Base-by-base conservation (phyloP, 2,329 filamentous ascomycete species). In the Pseudocercospora ulei region DNA sequence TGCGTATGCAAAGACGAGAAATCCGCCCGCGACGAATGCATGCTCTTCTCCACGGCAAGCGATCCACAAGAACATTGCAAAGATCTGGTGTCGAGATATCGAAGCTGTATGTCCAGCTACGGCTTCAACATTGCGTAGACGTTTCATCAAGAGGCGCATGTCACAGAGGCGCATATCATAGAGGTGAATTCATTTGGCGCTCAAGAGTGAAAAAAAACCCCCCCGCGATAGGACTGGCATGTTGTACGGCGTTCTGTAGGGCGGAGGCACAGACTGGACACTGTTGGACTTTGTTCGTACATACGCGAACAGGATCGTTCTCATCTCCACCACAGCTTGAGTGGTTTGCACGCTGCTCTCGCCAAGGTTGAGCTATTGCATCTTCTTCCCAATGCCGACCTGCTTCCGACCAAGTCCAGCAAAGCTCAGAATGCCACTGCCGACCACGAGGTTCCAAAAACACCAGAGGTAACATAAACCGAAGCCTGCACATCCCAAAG, bases 1-100 rank as follows among this genome's bases (percentile, higher is more conserved):
- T 96, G 90, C 62, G 90, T 96, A 18, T 98, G 90, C 76, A 95
- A 87, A 61, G 77, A 90, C 28, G 86, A 98, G 64, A 98, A 98
- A 65, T 72, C 83, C 24, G 74, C 74, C 53, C 84, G 90, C 48
- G 90, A 98, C 67, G 87, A 98, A 66, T 98, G 90, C 71, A 96
- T 98, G 88, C 82, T 98, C 40, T 95, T 96, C 69, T 93, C 85
- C 39, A 86, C 76, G 47, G 73, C 82, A 45, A 72, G 79, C 57
- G 81, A 95, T 59, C 84, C 90, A 24, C 75, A 83, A 55, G 72
- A 76, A 57, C 86, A 92, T 56, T 98, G 90, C 72, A 73, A 78
- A 63, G 73, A 78, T 35, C 73, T 84, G 47, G 82, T 98, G 48
- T 76, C 84, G 17, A 78, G 83, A 59, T 98, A 98, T 69, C 80